These are phyloP conservation scores for Pelagomonas calceolata DNA, from an alignment of 108 stramenopile genomes.

Conservation along the genomic window DNA sequence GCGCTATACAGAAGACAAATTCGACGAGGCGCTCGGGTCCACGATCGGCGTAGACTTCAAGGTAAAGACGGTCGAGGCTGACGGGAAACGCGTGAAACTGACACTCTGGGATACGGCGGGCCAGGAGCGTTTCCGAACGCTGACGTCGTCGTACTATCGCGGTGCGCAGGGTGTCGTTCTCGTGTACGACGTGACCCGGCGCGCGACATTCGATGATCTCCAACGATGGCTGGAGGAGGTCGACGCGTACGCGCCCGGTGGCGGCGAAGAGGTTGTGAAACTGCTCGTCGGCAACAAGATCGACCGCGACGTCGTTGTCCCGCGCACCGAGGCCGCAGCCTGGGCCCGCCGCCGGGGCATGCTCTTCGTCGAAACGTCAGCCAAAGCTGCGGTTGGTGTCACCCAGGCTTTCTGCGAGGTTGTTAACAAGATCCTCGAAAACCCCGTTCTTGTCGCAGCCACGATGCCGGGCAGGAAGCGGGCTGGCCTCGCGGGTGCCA, in stretches of 20 bases:
- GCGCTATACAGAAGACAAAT: slow-evolving; percentile 93
- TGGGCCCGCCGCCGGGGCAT: slow-evolving; percentile 17
- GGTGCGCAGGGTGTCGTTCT: slow-evolving; percentile 98
- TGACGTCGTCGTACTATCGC: slow-evolving; percentile 92
- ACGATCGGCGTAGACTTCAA: slow-evolving; percentile 97
- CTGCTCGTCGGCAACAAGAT: slow-evolving; percentile 94
- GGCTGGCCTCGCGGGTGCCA: too few relatives aligned
- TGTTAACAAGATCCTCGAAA: too few relatives aligned
- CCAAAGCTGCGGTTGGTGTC: too few relatives aligned
- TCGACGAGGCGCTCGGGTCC: slow-evolving; percentile 91
- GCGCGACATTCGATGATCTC: slow-evolving; percentile 94
- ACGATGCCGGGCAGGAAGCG: too few relatives aligned
- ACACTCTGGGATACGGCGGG: slow-evolving; percentile 35
- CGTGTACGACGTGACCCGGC: slow-evolving; percentile 92
- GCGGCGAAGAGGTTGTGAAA: slow-evolving; percentile 90
- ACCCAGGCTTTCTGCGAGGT: too few relatives aligned
- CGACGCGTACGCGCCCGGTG: slow-evolving; percentile 80
- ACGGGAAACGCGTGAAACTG: slow-evolving; percentile 19
- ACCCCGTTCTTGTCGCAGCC: too few relatives aligned
- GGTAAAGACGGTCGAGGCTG: slow-evolving; percentile 45
- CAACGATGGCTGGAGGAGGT: slow-evolving; percentile 95
- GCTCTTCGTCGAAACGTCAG: slow-evolving; percentile 23
- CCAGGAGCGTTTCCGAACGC: slow-evolving; percentile 95
- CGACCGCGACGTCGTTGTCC: slow-evolving; percentile 52
- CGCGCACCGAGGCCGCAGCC: slow-evolving; percentile 9